A percentile compares a stretch with the other conserved stretches of the same genome.
These are phyloP conservation scores for Metschnikowia peoriensis DNA, from an alignment of 805 yeast species.

Conservation along the genomic window DNA sequence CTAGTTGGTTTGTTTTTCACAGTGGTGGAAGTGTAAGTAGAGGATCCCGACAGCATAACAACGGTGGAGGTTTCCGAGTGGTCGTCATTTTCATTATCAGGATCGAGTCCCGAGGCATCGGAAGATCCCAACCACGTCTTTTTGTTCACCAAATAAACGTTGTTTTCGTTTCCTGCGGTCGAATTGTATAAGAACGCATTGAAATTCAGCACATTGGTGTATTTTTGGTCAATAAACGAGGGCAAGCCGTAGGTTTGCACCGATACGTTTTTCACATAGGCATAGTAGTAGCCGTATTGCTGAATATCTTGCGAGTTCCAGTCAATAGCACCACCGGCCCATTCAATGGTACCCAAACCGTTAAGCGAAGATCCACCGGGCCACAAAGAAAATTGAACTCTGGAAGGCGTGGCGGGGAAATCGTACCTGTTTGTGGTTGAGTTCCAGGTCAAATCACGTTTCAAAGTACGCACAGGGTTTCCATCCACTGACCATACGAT, in stretches of 20 bases:
- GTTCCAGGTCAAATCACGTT: conserved; percentile 59
- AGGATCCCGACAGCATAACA: conserved; percentile 20
- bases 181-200: conserved; percentile 45
- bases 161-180: conserved; percentile 35
- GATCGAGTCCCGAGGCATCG: conserved; percentile 68
- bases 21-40: conserved; percentile 16
- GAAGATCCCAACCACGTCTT: conserved; percentile 55
- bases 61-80: conserved; percentile 10
- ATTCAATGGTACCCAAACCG: conserved; percentile 64
- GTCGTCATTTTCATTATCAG: conserved; percentile 33
- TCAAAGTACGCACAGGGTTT: conserved; percentile 58
- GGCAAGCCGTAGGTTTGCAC: conserved; percentile 78
- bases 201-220: conserved; percentile 41
- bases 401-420: conserved; percentile 74
- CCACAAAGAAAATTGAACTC: conserved; percentile 74
- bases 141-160: conserved; percentile 61
- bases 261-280: conserved; percentile 55
- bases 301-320: conserved; percentile 77
- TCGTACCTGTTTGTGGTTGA: conserved; percentile 54
- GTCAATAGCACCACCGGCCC: conserved; percentile 87
- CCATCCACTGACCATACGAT: conserved; percentile 77
- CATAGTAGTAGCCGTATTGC: conserved; percentile 79
- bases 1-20: conserved; percentile 14
- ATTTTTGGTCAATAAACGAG: conserved; percentile 44
- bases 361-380: conserved; percentile 64